phyloP scores from a whole-genome alignment of 352 stramenopile species.

The Pythium brachiatum region DNA sequence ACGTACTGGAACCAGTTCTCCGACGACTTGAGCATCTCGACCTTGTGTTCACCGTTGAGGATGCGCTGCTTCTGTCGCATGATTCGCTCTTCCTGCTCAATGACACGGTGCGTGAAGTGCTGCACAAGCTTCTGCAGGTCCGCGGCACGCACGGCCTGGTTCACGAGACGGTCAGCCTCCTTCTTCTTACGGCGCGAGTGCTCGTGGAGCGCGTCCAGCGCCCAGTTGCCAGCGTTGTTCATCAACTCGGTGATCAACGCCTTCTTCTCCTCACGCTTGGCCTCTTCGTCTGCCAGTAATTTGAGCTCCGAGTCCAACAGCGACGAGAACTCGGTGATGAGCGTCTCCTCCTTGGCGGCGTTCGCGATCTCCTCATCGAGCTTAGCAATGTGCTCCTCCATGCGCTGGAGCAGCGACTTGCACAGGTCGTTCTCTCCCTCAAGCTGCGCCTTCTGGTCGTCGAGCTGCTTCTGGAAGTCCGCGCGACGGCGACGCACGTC shows the following conservation, averaged over 20 bases:
- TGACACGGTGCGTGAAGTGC: constrained; percentile 88
- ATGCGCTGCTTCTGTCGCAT: constrained; percentile 91
- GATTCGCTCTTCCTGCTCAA: constrained; percentile 87
- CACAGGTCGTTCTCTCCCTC: constrained; percentile 78
- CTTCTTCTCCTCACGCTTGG: constrained; percentile 89
- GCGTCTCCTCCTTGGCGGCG: constrained; percentile 58
- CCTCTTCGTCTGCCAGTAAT: constrained; percentile 71
- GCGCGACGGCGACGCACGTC: constrained; percentile 70
- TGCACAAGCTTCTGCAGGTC: constrained; percentile 87
- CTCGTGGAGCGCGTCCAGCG: constrained; percentile 76
- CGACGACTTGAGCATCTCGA: constrained; percentile 88
- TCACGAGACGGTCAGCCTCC: constrained; percentile 80
- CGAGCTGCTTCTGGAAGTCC: constrained; percentile 84
- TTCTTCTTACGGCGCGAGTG: constrained; percentile 88
- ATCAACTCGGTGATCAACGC: constrained; percentile 79
- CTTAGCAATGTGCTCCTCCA: constrained; percentile 81
- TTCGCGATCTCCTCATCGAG: constrained; percentile 78
- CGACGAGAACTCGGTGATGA: constrained; percentile 74
- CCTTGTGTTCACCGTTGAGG: constrained; percentile 87
- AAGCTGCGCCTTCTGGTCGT: constrained; percentile 72
- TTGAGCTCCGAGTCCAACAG: constrained; percentile 76
- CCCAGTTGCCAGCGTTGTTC: constrained; percentile 87
- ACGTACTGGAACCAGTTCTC: constrained; percentile 91
- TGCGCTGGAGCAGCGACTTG: constrained; percentile 72
- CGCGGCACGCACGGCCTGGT: constrained; percentile 76